Percentiles rank a stretch among this genome's conserved stretches.
Conservation (phyloP, 768 basidiomycete species). For the Lentinula raphanica region DNA sequence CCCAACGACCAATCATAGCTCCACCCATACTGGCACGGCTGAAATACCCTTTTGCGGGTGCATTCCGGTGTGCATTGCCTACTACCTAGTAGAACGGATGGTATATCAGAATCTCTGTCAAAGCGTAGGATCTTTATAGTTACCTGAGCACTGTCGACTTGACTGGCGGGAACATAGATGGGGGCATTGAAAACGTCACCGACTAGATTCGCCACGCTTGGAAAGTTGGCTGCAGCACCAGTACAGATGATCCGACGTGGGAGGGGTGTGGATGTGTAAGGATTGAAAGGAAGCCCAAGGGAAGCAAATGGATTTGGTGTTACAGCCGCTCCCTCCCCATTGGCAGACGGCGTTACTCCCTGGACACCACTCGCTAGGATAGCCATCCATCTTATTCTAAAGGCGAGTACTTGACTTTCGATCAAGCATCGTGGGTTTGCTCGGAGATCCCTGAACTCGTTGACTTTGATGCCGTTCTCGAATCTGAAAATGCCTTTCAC, state of each 20-base stretch:
- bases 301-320: slow-evolving; percentile 26
- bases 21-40: slow-evolving; percentile 67
- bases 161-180: slow-evolving; percentile 68
- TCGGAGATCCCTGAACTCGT: slow-evolving; percentile 82
- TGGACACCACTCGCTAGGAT: slow-evolving; percentile 67
- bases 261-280: slow-evolving; percentile 64
- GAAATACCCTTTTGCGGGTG: slow-evolving; percentile 65
- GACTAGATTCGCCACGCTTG: slow-evolving; percentile 71
- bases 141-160: slow-evolving; percentile 72
- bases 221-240: slow-evolving; percentile 82
- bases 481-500: slow-evolving; percentile 86
- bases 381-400: slow-evolving; percentile 78
- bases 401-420: slow-evolving; percentile 75
- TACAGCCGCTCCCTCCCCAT: slow-evolving; percentile 14
- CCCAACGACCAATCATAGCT: slow-evolving; percentile 81
- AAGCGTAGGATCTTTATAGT: slow-evolving; percentile 5
- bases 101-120: neutral
- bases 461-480: slow-evolving; percentile 83
- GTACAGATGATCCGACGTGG: slow-evolving; percentile 65
- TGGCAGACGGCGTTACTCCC: slow-evolving; percentile 24
- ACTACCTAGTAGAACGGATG: slow-evolving; percentile 18
- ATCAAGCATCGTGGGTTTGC: slow-evolving; percentile 85
- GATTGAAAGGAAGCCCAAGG: slow-evolving; percentile 70
- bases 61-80: slow-evolving; percentile 50
- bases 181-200: slow-evolving; percentile 82